phyloP scores from a whole-genome alignment of 2,329 filamentous ascomycete genomes.

The Trichophyton simii region DNA sequence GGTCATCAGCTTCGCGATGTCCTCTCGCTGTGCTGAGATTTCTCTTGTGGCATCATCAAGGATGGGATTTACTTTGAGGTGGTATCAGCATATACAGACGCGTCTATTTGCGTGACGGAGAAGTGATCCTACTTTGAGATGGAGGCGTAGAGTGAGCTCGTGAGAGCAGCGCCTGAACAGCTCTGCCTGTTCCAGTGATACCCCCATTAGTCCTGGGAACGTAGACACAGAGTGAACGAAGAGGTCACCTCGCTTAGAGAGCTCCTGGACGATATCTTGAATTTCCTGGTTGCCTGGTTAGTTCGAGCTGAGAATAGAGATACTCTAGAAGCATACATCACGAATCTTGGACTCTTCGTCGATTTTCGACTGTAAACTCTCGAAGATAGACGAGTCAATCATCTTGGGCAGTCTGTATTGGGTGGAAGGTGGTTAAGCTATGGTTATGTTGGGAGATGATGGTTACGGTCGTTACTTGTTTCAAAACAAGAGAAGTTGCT shows the following conservation, averaged over 20 bases:
- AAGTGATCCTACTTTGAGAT: slow-evolving; percentile 40
- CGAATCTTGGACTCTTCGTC: slow-evolving; percentile 74
- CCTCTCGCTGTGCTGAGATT: slow-evolving; percentile 59
- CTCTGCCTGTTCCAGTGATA: slow-evolving; percentile 44
- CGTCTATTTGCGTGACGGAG: background rate
- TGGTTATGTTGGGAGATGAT: background rate
- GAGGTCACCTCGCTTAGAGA: slow-evolving; percentile 58
- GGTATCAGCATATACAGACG: background rate
- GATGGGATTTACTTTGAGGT: slow-evolving; percentile 50
- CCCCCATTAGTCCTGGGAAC: background rate
- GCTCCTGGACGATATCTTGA: slow-evolving; percentile 62
- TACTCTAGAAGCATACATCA: slow-evolving; percentile 42
- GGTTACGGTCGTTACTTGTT: too few species aligned
- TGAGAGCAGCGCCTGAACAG: slow-evolving; percentile 70
- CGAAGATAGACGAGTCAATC: slow-evolving; percentile 75
- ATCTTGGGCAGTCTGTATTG: slow-evolving; percentile 26
- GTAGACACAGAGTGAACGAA: background rate
- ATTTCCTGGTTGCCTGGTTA: slow-evolving; percentile 45
- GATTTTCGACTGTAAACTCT: slow-evolving; percentile 74
- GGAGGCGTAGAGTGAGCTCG: slow-evolving; percentile 79
- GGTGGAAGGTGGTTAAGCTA: slow-evolving; percentile 15
- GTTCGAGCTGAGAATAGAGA: too few species aligned
- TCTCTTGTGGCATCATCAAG: slow-evolving; percentile 56
- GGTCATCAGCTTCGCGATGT: slow-evolving; percentile 55
- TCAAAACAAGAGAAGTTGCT: too few species aligned